A percentile compares a stretch with the other conserved stretches of the same genome.
phyloP scores from a whole-genome alignment of 768 basidiomycete species.

The Suillus discolor region DNA sequence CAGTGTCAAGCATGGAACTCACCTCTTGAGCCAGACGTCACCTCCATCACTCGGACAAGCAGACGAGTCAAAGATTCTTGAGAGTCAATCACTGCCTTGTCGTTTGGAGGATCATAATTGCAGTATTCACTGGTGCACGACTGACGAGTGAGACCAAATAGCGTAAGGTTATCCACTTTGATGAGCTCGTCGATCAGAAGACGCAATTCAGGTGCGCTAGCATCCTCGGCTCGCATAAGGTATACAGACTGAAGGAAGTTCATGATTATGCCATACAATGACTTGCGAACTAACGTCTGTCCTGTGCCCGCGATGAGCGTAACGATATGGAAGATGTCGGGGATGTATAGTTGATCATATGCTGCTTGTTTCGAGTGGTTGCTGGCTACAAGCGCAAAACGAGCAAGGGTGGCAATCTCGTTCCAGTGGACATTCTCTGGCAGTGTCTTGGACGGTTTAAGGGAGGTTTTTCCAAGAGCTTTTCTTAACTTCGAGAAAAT shows the following conservation, averaged over 20 bases:
- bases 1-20: slow-evolving; percentile 20
- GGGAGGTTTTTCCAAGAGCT: slow-evolving; percentile 73
- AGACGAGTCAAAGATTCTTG: slow-evolving; percentile 68
- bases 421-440: slow-evolving; percentile 76
- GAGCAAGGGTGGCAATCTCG: slow-evolving; percentile 79
- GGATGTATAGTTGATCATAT: slow-evolving; percentile 77
- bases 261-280: slow-evolving; percentile 79
- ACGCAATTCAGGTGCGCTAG: slow-evolving; percentile 59
- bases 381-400: slow-evolving; percentile 72
- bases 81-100: slow-evolving; percentile 56
- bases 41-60: slow-evolving; percentile 62
- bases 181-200: slow-evolving; percentile 64
- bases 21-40: slow-evolving; percentile 74
- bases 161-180: slow-evolving; percentile 54
- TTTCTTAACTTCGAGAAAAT: slow-evolving; percentile 80
- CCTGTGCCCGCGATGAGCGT: slow-evolving; percentile 80
- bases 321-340: slow-evolving; percentile 81
- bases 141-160: slow-evolving; percentile 73
- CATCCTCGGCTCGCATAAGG: slow-evolving; percentile 58
- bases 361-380: slow-evolving; percentile 64
- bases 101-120: slow-evolving; percentile 55
- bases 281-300: slow-evolving; percentile 70
- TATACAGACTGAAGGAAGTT: slow-evolving; percentile 82
- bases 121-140: slow-evolving; percentile 72
- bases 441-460: slow-evolving; percentile 62